A percentile compares a stretch with the other conserved stretches of the same genome.
Conservation (phyloP, 805 yeast genomes). For the Hanseniaspora vineae region DNA sequence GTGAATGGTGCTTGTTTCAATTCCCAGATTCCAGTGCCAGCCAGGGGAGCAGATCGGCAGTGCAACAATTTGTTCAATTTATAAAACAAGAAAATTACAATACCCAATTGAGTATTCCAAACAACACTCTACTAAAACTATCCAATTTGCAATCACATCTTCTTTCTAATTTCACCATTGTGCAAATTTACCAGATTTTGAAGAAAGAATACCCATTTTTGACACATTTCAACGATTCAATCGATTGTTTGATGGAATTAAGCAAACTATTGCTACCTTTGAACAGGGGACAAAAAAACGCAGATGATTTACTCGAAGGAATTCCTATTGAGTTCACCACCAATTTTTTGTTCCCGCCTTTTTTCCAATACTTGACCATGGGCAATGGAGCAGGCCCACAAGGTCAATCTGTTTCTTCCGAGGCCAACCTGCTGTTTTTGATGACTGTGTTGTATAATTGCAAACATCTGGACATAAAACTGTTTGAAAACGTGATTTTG, state of each 20-base stretch:
- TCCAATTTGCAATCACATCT: slow-evolving; percentile 30
- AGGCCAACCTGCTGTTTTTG: neutral
- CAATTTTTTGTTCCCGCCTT: neutral
- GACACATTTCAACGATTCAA: slow-evolving; percentile 1
- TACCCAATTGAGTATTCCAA: neutral
- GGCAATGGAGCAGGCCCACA: neutral
- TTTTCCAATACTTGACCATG: neutral
- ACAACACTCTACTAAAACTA: slow-evolving; percentile 19
- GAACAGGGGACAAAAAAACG: neutral
- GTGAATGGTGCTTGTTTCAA: slow-evolving; percentile 81
- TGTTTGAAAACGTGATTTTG: neutral
- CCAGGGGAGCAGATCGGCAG: neutral
- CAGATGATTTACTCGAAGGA: neutral
- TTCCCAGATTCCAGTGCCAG: slow-evolving; percentile 19
- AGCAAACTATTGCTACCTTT: neutral
- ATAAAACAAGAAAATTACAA: neutral
- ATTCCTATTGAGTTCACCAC: neutral
- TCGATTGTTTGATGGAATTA: neutral
- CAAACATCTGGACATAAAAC: neutral
- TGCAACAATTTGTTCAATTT: neutral
- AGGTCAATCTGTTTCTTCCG: neutral
- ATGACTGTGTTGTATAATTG: neutral
- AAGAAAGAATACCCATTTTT: slow-evolving; percentile 29
- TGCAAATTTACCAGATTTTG: slow-evolving; percentile 22
- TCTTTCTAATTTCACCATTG: slow-evolving; percentile 25